Percentiles rank a stretch among this genome's conserved stretches.
These are phyloP conservation scores for Termitomyces sp. DNA, from an alignment of 768 basidiomycete species.

Conservation along the genomic window DNA sequence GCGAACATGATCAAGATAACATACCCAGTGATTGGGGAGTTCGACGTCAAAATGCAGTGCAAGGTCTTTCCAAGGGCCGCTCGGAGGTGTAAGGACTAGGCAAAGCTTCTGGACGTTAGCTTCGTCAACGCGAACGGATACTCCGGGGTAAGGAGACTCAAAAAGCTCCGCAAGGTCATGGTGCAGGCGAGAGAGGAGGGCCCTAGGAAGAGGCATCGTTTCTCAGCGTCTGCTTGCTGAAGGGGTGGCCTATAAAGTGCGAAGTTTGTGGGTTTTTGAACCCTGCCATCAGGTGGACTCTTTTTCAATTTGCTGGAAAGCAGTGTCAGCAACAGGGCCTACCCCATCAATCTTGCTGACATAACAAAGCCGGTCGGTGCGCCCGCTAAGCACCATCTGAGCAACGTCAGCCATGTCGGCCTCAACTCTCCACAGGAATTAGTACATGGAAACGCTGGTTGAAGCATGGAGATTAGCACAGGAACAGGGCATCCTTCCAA, in stretches of 20 bases:
- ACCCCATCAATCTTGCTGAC: conserved; percentile 8
- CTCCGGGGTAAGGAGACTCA: conserved; percentile 40
- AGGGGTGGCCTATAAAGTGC: not conserved
- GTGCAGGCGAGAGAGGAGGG: conserved; percentile 33
- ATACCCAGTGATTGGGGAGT: conserved; percentile 37
- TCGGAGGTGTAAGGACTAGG: conserved; percentile 39
- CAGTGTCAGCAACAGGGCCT: conserved; percentile 3
- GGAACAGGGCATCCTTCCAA: not conserved
- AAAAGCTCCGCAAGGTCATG: conserved; percentile 39
- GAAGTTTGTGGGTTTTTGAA: conserved; percentile 5
- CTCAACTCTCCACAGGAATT: not conserved
- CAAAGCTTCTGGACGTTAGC: conserved; percentile 38
- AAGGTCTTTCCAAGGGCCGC: conserved; percentile 42
- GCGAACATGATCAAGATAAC: conserved; percentile 1
- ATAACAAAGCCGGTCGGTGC: conserved; percentile 6
- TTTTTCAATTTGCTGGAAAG: conserved; percentile 9
- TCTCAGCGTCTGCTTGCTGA: not conserved
- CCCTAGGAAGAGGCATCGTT: conserved; percentile 12
- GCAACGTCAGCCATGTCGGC: not conserved
- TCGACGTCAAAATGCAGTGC: conserved; percentile 37
- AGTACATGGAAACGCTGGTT: too few relatives aligned
- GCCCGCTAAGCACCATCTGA: not conserved
- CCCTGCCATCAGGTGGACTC: conserved; percentile 8
- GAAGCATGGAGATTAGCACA: not conserved
- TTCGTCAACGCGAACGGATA: conserved; percentile 38